A percentile compares a stretch with the other conserved stretches of the same genome.
These are phyloP conservation scores for Xylariaceae sp. DNA, from an alignment of 2,329 filamentous ascomycete species.

Conservation along the genomic window DNA sequence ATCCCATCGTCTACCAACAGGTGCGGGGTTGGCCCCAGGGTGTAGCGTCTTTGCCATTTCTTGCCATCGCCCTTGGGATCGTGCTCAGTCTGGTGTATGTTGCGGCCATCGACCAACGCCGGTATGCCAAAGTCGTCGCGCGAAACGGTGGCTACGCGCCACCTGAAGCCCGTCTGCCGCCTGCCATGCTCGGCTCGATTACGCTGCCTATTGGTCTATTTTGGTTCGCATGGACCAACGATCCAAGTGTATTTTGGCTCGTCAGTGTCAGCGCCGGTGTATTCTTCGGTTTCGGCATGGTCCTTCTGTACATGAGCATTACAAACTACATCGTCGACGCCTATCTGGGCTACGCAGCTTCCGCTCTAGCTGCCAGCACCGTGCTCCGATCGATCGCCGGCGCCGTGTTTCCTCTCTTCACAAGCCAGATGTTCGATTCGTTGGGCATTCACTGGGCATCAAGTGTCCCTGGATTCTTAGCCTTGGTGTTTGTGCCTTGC, in stretches of 20 bases:
- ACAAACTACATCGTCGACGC: slow-evolving; percentile 4
- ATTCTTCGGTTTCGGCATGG: slow-evolving; percentile 1
- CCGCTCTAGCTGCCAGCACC: slow-evolving; percentile 28
- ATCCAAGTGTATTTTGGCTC: slow-evolving; percentile 2
- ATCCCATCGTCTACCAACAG: slow-evolving; percentile 60
- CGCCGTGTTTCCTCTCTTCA: slow-evolving; percentile 44
- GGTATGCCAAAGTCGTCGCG: too few species aligned
- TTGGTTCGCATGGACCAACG: slow-evolving; percentile 6
- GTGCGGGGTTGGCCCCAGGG: slow-evolving; percentile 52
- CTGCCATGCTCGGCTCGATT: neutral
- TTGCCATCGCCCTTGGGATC: slow-evolving; percentile 8
- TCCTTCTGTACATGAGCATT: slow-evolving; percentile 2
- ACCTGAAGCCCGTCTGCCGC: slow-evolving; percentile 4
- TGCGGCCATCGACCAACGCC: neutral
- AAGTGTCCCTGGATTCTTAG: slow-evolving; percentile 38
- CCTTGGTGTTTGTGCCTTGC: too few species aligned
- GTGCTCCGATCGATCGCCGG: slow-evolving; percentile 42
- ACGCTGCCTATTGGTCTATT: slow-evolving; percentile 5
- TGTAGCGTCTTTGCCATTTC: slow-evolving; percentile 58
- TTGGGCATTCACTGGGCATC: slow-evolving; percentile 44
- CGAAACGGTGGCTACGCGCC: too few species aligned
- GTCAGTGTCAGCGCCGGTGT: neutral
- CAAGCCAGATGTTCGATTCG: slow-evolving; percentile 36
- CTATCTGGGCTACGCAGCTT: slow-evolving; percentile 8
- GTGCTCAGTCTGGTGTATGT: slow-evolving; percentile 1